Percentiles rank a stretch among this genome's conserved stretches.
Evolutionary conservation across 768 basidiomycete genomes (phyloP).

Genomic region (Cyathus striatus): DNA sequence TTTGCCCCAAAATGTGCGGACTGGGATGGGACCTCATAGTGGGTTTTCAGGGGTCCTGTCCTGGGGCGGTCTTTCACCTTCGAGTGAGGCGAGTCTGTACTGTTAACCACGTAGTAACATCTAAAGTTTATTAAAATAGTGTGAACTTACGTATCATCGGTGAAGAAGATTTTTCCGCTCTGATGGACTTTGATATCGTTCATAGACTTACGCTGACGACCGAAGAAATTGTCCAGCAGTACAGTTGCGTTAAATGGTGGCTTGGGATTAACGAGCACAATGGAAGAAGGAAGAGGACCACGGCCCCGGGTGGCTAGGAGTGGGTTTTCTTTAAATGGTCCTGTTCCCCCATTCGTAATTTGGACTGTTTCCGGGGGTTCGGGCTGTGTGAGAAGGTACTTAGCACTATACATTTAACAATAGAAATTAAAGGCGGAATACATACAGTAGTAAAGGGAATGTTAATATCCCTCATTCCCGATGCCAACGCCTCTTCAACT

Average conservation of each 20-base stretch:
- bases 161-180: conserved; percentile 69
- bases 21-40: too few relatives aligned
- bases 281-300: conserved; percentile 52
- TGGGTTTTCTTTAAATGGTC: conserved; percentile 52
- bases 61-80: conserved; percentile 58
- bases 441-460: conserved; percentile 24
- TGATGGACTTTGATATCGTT: conserved; percentile 78
- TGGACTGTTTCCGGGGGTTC: conserved; percentile 52
- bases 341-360: conserved; percentile 70
- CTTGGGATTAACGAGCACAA: conserved; percentile 60
- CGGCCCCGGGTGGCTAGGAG: conserved; percentile 66
- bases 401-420: not conserved
- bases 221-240: conserved; percentile 73
- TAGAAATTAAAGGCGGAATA: too few relatives aligned
- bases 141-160: conserved; percentile 54
- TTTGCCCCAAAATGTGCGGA: too few relatives aligned
- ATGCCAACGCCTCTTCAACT: conserved; percentile 35
- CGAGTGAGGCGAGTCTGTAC: conserved; percentile 56
- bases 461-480: conserved; percentile 27
- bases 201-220: conserved; percentile 76
- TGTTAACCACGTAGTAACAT: not conserved
- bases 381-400: conserved; percentile 32
- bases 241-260: conserved; percentile 64
- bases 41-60: too few relatives aligned
- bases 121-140: not conserved